Evolutionary conservation across 1,284 basidiomycete species (phyloP), one percentile per base, ranked within the genome.

Genomic region (Ustilago esculenta): DNA sequence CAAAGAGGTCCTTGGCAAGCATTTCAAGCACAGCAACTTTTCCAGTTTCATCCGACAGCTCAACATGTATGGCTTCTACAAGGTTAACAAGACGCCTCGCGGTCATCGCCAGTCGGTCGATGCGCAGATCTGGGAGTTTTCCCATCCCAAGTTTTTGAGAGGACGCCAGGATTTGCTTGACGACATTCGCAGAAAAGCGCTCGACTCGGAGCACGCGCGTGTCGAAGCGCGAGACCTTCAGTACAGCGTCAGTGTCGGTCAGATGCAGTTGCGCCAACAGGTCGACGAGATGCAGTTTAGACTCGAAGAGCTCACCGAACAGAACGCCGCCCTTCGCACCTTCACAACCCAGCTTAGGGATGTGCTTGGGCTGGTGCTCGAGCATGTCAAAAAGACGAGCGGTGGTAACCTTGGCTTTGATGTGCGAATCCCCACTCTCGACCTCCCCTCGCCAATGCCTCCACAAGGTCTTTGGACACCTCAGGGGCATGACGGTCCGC

Each of bases 31-130:
- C 57, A 82, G 76, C 63, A 83, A 93, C 90, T 93, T 92, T 82
- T 91, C 90, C 23, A 90, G 89, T 76, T 93, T 93, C 81, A 91
- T 93, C 45, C 88, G 91, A 49, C 92, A 93, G 80, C 86, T 93
- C 49, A 93, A 93, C 84, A 93, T 93, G 91, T 76, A 79, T 54
- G 82, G 75, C 49, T 79, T 82, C 49, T 79, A 81, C 58, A 83
- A 82, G 58, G 75, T 77, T 56, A 81, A 81, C 77, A 84, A 91
- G 88, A 92, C 91, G 5, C 91, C 91, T 18, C 89, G 91, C 49
- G 89, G 90, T 1, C 90, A 92, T 80, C 67, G 73, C 8, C 89
- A 89, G 2, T 89, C 89, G 15, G 86, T 88, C 20, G 89, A 91
- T 75, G 87, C 88, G 34, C 91, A 92, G 83, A 89, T 88, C 12